Evolutionary conservation across 371 early-diverging fungal species (phyloP).

Genomic region (Nematocida ironsii): DNA sequence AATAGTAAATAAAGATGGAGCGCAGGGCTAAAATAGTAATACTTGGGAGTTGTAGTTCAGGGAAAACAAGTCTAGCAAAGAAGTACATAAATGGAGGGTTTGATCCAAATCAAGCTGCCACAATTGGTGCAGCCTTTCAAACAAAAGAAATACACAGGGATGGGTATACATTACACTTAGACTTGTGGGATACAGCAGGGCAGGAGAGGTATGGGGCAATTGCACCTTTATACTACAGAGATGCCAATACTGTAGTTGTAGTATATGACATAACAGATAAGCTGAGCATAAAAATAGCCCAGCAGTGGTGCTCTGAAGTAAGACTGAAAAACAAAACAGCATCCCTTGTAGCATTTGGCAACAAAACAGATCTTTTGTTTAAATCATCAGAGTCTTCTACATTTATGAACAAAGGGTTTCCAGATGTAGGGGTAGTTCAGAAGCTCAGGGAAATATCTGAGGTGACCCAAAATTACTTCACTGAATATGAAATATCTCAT

Average conservation of each 20-base stretch:
- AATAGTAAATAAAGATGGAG: slow-evolving; percentile 59
- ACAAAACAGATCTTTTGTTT: slow-evolving; percentile 46
- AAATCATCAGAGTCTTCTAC: background rate
- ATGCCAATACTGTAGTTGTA: slow-evolving; percentile 85
- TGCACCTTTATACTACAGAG: slow-evolving; percentile 89
- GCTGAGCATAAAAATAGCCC: slow-evolving; percentile 81
- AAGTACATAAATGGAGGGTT: slow-evolving; percentile 94
- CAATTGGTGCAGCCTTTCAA: slow-evolving; percentile 98
- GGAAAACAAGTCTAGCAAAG: slow-evolving; percentile 69
- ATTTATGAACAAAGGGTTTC: background rate
- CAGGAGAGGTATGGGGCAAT: slow-evolving; percentile 89
- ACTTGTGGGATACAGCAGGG: slow-evolving; percentile 84
- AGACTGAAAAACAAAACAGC: slow-evolving; percentile 80
- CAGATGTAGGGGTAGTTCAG: slow-evolving; percentile 15
- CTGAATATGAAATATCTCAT: slow-evolving; percentile 28
- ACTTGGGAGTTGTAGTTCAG: slow-evolving; percentile 69
- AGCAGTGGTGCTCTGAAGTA: slow-evolving; percentile 85
- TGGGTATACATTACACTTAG: slow-evolving; percentile 83
- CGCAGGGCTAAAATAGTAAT: slow-evolving; percentile 69
- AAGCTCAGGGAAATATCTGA: slow-evolving; percentile 20
- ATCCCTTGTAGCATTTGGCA: slow-evolving; percentile 68
- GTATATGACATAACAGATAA: slow-evolving; percentile 91
- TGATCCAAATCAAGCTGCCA: slow-evolving; percentile 94
- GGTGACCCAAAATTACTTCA: slow-evolving; percentile 3
- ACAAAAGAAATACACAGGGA: slow-evolving; percentile 83